Evolutionary conservation across 495 filamentous ascomycete species (phyloP).

Genomic region (Penicillium soppii): DNA sequence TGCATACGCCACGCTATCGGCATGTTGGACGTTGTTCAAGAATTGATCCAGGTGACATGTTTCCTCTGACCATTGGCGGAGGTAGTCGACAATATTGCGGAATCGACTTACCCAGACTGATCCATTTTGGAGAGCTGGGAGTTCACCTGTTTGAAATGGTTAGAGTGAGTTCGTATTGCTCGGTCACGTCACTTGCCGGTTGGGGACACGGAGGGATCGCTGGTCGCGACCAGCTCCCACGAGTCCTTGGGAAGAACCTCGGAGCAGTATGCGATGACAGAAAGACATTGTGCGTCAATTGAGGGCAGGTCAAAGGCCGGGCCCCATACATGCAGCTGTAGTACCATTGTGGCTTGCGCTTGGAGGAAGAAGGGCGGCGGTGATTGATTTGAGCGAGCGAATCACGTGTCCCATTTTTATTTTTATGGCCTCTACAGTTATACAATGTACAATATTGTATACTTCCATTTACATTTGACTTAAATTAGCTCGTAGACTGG

Average conservation of each 20-base stretch:
- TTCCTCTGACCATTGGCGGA: constrained; percentile 53
- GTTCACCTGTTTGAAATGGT: constrained; percentile 53
- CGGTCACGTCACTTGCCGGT: constrained; percentile 59
- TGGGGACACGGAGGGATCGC: constrained; percentile 72
- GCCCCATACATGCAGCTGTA: constrained; percentile 90
- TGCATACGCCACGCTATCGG: constrained; percentile 56
- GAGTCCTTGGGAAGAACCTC: constrained; percentile 53
- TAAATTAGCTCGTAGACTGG: too few species aligned
- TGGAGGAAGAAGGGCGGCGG: constrained; percentile 14
- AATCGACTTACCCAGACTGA: constrained; percentile 67
- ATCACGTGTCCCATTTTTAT: constrained; percentile 35
- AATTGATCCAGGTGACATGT: constrained; percentile 55
- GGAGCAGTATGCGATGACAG: constrained; percentile 69
- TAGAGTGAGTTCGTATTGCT: background rate
- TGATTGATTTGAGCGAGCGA: constrained; percentile 17
- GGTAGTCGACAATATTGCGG: constrained; percentile 68
- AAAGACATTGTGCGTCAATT: constrained; percentile 84
- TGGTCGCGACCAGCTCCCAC: constrained; percentile 76
- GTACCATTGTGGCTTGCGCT: constrained; percentile 46
- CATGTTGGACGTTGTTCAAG: constrained; percentile 43
- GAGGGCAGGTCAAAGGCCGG: constrained; percentile 85
- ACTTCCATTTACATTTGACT: too few species aligned
- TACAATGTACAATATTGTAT: too few species aligned
- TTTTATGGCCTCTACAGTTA: too few species aligned
- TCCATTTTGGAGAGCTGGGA: constrained; percentile 71